Evolutionary conservation across 805 yeast genomes (phyloP).

Genomic region (Saturnispora kantuleensis): DNA sequence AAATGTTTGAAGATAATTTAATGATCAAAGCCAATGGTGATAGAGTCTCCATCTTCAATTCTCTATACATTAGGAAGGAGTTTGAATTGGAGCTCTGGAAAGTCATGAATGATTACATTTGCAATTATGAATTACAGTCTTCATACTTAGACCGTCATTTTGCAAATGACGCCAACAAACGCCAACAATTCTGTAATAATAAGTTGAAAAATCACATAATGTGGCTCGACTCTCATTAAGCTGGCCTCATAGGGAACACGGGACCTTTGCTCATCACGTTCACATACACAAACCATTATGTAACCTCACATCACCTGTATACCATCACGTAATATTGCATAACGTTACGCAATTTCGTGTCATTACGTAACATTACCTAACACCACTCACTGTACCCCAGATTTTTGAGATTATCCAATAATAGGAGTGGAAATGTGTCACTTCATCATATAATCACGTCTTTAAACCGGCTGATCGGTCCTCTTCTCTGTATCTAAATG

Average conservation of each 20-base stretch:
- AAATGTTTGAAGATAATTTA: constrained; percentile 18
- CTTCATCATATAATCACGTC: no score
- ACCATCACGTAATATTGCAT: no score
- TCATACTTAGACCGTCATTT: constrained; percentile 21
- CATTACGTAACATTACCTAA: no score
- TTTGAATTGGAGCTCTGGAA: constrained; percentile 23
- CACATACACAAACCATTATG: no score
- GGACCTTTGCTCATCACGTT: neutral
- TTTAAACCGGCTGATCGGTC: no score
- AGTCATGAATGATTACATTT: constrained; percentile 26
- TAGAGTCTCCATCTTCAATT: constrained; percentile 22
- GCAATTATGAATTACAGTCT: constrained; percentile 20
- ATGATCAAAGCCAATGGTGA: constrained; percentile 27
- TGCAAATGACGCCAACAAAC: constrained; percentile 13
- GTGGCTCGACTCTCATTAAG: constrained; percentile 16
- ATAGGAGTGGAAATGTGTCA: no score
- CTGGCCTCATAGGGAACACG: no score
- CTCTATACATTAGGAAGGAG: constrained; percentile 13
- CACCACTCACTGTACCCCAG: neutral
- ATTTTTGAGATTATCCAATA: neutral
- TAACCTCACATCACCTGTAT: no score
- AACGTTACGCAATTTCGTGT: no score
- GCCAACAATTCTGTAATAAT: constrained; percentile 18
- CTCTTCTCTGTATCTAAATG: no score
- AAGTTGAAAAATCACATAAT: constrained; percentile 23